These are phyloP conservation scores for Acanthamoeba lenticulata DNA, from an alignment of 208 protist species.

Conservation along the genomic window DNA sequence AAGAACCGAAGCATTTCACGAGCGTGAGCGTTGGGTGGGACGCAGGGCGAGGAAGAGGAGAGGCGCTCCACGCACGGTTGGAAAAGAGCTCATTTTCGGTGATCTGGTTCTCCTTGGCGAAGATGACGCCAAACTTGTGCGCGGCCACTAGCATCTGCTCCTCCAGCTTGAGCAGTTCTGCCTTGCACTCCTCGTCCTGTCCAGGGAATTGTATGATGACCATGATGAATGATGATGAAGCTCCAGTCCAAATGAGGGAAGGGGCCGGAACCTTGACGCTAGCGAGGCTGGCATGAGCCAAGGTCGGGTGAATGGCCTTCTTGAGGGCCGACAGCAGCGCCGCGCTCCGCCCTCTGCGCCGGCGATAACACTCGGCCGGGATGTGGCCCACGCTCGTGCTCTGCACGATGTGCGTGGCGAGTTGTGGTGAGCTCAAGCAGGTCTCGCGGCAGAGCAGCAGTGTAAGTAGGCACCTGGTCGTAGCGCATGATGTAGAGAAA, in stretches of 20 bases:
- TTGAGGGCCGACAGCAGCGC: neutral
- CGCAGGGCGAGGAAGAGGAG: neutral
- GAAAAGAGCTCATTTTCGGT: conserved; percentile 48
- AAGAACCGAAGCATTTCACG: neutral
- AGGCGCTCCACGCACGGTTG: neutral
- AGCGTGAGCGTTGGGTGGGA: neutral
- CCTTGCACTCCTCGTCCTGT: conserved; percentile 7
- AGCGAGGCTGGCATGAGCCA: neutral
- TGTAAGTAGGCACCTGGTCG: neutral
- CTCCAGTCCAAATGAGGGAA: neutral
- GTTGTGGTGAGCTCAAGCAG: neutral
- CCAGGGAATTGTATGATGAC: neutral
- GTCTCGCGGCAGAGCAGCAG: neutral
- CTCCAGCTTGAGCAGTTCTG: conserved; percentile 20
- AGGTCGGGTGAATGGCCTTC: conserved; percentile 13
- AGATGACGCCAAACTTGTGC: conserved; percentile 63
- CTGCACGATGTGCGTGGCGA: neutral
- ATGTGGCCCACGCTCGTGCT: conserved; percentile 42
- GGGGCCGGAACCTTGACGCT: neutral
- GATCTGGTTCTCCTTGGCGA: conserved; percentile 43
- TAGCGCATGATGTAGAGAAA: conserved; percentile 30
- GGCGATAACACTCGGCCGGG: conserved; percentile 28
- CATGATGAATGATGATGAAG: neutral
- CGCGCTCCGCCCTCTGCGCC: neutral
- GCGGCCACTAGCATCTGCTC: conserved; percentile 57